These are phyloP conservation scores for Colletotrichum endophyticum DNA, from an alignment of 2,329 filamentous ascomycete species.

Conservation along the genomic window DNA sequence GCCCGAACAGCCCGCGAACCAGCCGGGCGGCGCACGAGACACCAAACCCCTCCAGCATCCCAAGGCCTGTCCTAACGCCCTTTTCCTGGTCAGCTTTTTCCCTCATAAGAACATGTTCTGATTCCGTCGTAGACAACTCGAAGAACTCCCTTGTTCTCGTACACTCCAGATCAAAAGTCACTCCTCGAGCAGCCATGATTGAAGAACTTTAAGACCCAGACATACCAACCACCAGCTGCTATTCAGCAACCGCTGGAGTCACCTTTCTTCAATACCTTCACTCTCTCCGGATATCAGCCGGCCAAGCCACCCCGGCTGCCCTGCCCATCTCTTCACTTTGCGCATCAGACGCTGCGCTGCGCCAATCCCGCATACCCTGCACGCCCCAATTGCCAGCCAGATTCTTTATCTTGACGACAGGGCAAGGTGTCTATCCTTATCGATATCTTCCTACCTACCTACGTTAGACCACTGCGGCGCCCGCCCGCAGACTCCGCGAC, in stretches of 20 bases:
- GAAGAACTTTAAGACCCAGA: neutral
- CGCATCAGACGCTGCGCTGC: slow-evolving; percentile 4
- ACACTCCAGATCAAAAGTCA: neutral
- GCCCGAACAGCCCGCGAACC: neutral
- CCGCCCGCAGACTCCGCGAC: slow-evolving; percentile 1
- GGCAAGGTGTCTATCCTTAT: neutral
- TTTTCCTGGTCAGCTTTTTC: neutral
- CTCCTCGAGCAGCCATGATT: neutral
- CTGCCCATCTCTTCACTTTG: neutral
- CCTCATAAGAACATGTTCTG: neutral
- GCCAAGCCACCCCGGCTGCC: neutral
- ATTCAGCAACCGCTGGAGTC: neutral
- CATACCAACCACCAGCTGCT: neutral
- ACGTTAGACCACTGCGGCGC: neutral
- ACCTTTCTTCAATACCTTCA: neutral
- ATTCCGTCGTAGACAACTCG: neutral
- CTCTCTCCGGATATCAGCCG: neutral
- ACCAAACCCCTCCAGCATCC: neutral
- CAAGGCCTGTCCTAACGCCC: neutral
- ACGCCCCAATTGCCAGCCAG: neutral
- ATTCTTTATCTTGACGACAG: slow-evolving; percentile 18
- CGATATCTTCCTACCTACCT: neutral
- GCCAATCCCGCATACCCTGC: slow-evolving; percentile 1
- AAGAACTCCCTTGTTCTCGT: neutral
- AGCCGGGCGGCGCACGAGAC: neutral